phyloP scores from a whole-genome alignment of 140 eudicot species.

The Oenanthe javanica region DNA sequence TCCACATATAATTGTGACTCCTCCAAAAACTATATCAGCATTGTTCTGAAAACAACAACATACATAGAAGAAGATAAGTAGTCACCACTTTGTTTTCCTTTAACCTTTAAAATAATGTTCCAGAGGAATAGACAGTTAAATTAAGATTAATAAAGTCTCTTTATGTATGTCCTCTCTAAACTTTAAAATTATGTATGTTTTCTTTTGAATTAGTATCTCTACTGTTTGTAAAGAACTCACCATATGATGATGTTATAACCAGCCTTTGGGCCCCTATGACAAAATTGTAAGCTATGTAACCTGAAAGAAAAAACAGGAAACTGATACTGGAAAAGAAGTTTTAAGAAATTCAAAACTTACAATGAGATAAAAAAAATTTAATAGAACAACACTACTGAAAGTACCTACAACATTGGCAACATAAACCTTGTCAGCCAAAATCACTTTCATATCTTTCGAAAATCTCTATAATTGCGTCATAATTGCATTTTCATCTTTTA shows the following conservation, averaged over 20 bases:
- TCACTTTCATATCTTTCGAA: slow-evolving; percentile 56
- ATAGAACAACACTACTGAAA: not conserved
- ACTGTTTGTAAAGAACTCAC: slow-evolving; percentile 27
- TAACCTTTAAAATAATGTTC: not conserved
- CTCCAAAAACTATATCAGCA: slow-evolving; percentile 88
- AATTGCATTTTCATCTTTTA: slow-evolving; percentile 11
- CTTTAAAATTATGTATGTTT: not conserved
- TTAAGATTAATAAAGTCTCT: not conserved
- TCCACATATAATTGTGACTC: slow-evolving; percentile 72
- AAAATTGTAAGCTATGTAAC: slow-evolving; percentile 79
- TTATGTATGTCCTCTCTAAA: not conserved
- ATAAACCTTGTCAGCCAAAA: slow-evolving; percentile 57
- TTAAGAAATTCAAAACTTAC: not conserved
- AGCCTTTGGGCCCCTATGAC: slow-evolving; percentile 97
- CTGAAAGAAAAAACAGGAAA: slow-evolving; percentile 31
- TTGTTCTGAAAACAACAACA: slow-evolving; percentile 32
- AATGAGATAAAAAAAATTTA: not conserved
- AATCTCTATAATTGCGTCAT: slow-evolving; percentile 32
- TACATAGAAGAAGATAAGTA: not conserved
- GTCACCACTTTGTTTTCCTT: not conserved
- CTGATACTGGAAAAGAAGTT: not conserved
- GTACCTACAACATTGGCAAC: slow-evolving; percentile 81
- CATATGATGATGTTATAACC: slow-evolving; percentile 82
- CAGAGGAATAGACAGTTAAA: not conserved
- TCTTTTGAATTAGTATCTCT: not conserved